Conservation (phyloP, 2,329 filamentous ascomycete genomes). For the Ophiostoma angusticollis region DNA sequence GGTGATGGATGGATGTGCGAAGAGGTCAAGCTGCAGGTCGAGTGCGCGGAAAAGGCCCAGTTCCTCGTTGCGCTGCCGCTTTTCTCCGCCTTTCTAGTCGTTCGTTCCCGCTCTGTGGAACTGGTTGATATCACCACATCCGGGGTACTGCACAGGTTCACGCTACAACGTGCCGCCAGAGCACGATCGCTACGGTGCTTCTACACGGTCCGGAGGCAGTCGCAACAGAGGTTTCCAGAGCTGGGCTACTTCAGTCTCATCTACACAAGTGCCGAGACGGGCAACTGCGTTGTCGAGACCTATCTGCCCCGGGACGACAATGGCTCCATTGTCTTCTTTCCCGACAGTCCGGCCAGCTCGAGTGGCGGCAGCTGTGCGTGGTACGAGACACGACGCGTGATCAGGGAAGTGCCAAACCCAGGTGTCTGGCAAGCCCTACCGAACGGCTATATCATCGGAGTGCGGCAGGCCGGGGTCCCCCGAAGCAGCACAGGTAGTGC, state of each 20-base stretch:
- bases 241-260: slow-evolving; percentile 51
- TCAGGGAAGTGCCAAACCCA: slow-evolving; percentile 44
- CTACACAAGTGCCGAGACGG: slow-evolving; percentile 46
- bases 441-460: slow-evolving; percentile 48
- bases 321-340: slow-evolving; percentile 47
- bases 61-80: slow-evolving; percentile 46
- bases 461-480: slow-evolving; percentile 30
- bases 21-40: slow-evolving; percentile 28
- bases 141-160: slow-evolving; percentile 48
- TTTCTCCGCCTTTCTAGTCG: slow-evolving; percentile 47
- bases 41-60: slow-evolving; percentile 33
- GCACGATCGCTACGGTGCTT: slow-evolving; percentile 48
- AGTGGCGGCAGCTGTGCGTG: slow-evolving; percentile 36
- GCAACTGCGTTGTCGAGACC: slow-evolving; percentile 52
- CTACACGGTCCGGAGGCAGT: slow-evolving; percentile 38
- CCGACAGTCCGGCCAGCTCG: slow-evolving; percentile 27
- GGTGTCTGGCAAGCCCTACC: slow-evolving; percentile 52
- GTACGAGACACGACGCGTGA: slow-evolving; percentile 37
- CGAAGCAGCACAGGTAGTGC: neutral
- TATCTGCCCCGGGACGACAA: slow-evolving; percentile 42
- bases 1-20: slow-evolving; percentile 37
- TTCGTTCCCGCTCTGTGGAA: slow-evolving; percentile 42
- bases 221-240: slow-evolving; percentile 40
- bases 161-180: slow-evolving; percentile 40
- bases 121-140: slow-evolving; percentile 47